Percentiles rank a stretch among this genome's conserved stretches.
Evolutionary conservation across 768 basidiomycete species (phyloP).

Genomic region (Lactarius indigo): DNA sequence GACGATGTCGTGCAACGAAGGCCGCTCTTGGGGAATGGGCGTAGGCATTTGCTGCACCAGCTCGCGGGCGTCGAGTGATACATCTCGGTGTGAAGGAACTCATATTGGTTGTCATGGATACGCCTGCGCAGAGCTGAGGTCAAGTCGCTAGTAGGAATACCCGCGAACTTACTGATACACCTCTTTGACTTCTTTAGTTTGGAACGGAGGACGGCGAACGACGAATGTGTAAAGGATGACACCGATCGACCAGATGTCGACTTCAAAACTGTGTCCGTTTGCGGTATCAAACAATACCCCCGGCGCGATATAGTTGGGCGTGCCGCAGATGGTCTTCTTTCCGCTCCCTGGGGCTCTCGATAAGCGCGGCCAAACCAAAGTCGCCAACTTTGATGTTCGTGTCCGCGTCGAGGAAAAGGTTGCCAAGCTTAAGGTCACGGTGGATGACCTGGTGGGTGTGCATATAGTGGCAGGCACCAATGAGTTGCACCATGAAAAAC

Average conservation of each 20-base stretch:
- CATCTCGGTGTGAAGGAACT: conserved; percentile 72
- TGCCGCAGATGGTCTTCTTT: conserved; percentile 99
- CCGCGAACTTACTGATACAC: conserved; percentile 77
- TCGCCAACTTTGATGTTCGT: conserved; percentile 98
- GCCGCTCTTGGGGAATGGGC: conserved; percentile 76
- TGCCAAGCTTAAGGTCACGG: conserved; percentile 94
- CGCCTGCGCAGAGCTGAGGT: conserved; percentile 47
- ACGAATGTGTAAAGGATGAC: conserved; percentile 95
- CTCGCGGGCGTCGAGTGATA: conserved; percentile 68
- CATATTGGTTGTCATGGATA: conserved; percentile 91
- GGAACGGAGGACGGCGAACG: conserved; percentile 95
- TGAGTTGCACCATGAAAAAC: conserved; percentile 90
- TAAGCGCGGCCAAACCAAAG: conserved; percentile 94
- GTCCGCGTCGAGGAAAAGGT: conserved; percentile 83
- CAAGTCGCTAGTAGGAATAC: not conserved
- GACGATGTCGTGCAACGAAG: conserved; percentile 80
- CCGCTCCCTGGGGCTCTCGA: conserved; percentile 92
- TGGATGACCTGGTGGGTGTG: conserved; percentile 96
- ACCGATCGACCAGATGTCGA: conserved; percentile 96
- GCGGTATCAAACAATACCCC: conserved; percentile 95
- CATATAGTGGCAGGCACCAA: conserved; percentile 97
- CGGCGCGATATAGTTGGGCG: conserved; percentile 98
- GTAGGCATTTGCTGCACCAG: conserved; percentile 85
- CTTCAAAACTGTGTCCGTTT: conserved; percentile 97
- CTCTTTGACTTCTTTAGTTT: conserved; percentile 95